These are phyloP conservation scores for Cutaneotrichosporon spelunceum DNA, from an alignment of 1,284 basidiomycete genomes.

Conservation along the genomic window DNA sequence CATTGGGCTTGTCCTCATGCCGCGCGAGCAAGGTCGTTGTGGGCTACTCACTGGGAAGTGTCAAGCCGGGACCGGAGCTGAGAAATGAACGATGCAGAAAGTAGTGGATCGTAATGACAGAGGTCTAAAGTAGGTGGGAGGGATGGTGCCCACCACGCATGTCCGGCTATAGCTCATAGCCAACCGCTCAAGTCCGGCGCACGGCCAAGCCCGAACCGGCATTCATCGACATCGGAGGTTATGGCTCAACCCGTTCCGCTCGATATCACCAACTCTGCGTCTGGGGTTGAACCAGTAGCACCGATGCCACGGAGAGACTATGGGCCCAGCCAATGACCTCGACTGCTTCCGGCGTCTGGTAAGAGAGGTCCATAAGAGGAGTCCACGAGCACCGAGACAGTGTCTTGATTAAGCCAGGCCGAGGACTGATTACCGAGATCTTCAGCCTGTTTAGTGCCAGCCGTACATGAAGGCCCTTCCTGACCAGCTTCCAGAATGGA, in stretches of 20 bases:
- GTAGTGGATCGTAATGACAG: not conserved
- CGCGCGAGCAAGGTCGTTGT: too few species aligned
- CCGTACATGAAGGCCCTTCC: not conserved
- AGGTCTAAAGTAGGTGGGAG: not conserved
- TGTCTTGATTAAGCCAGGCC: too few species aligned
- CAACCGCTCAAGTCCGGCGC: not conserved
- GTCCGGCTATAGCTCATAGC: not conserved
- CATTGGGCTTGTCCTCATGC: too few species aligned
- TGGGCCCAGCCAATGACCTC: not conserved
- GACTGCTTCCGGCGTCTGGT: not conserved
- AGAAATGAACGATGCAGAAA: not conserved
- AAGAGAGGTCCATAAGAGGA: not conserved
- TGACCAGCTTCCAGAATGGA: not conserved
- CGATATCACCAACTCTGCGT: too few species aligned
- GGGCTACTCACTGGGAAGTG: not conserved
- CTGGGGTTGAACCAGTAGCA: not conserved
- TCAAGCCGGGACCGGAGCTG: not conserved
- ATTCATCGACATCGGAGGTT: not conserved
- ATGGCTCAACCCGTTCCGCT: not conserved
- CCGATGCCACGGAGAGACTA: not conserved
- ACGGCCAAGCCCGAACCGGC: not conserved
- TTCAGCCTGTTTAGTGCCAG: too few species aligned
- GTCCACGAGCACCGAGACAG: not conserved
- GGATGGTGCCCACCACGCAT: not conserved
- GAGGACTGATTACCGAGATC: not conserved